Evolutionary conservation across 2,329 filamentous ascomycete genomes (phyloP).

Genomic region (Aspergillus phoenicis): DNA sequence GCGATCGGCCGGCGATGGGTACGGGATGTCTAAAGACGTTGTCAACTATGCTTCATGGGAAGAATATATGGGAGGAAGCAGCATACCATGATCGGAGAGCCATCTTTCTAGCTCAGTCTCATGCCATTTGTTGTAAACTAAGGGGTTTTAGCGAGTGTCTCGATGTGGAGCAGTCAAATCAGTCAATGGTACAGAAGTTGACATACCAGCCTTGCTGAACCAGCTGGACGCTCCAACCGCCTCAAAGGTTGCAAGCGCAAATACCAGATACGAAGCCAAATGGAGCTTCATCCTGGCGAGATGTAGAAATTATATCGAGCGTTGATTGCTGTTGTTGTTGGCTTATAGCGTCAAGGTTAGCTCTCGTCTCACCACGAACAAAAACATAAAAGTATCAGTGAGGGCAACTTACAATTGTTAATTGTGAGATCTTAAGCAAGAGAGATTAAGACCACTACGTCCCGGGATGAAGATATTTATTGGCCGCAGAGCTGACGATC

Average conservation of each 20-base stretch:
- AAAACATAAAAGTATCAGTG: too few species aligned
- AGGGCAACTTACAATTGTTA: background rate
- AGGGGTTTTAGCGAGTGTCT: background rate
- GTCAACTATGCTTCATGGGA: constrained; percentile 4
- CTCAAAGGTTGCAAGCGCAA: constrained; percentile 69
- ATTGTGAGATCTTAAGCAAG: background rate
- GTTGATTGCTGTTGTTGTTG: background rate
- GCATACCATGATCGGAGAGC: constrained; percentile 76
- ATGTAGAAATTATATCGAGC: background rate
- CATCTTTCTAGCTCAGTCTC: constrained; percentile 96
- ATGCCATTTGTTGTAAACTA: constrained; percentile 99
- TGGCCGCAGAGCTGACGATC: background rate
- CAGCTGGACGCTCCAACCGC: constrained; percentile 73
- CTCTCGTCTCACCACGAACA: background rate
- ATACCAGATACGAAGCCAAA: constrained; percentile 67
- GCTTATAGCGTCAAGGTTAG: background rate
- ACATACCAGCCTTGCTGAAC: constrained; percentile 83
- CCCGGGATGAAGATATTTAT: constrained; percentile 8
- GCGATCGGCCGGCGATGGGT: constrained; percentile 86
- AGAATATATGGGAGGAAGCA: background rate
- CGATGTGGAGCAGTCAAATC: background rate
- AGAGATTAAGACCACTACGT: background rate
- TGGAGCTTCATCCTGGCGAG: constrained; percentile 71
- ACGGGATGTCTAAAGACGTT: constrained; percentile 64
- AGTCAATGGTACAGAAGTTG: background rate